phyloP scores from a whole-genome alignment of 306 rosid species.

The Vigna unguiculata region DNA sequence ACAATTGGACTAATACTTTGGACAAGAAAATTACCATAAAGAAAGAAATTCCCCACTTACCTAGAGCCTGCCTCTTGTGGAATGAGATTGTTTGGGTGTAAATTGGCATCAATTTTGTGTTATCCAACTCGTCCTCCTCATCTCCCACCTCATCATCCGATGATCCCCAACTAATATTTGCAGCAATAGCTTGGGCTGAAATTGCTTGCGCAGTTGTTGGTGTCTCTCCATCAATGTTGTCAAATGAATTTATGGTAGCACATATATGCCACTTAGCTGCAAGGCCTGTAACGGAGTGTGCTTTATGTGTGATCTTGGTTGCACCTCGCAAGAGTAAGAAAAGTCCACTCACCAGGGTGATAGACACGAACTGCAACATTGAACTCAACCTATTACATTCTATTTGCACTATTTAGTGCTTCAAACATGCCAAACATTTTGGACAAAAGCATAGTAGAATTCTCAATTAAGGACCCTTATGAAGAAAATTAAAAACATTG shows the following conservation, averaged over 20 bases:
- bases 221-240: constrained; percentile 64
- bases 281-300: constrained; percentile 78
- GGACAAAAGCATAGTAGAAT: neutral
- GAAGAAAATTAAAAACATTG: too few species aligned
- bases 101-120: constrained; percentile 69
- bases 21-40: constrained; percentile 11
- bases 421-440: constrained; percentile 17
- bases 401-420: constrained; percentile 6
- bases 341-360: constrained; percentile 79
- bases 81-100: constrained; percentile 74
- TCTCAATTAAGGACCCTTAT: neutral
- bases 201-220: constrained; percentile 46
- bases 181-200: constrained; percentile 47
- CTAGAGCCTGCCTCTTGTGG: constrained; percentile 92
- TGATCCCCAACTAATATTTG: constrained; percentile 48
- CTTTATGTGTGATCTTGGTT: constrained; percentile 86
- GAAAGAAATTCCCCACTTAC: constrained; percentile 48
- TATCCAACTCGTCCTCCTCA: constrained; percentile 78
- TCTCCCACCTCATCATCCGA: constrained; percentile 72
- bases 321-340: constrained; percentile 80
- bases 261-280: constrained; percentile 92
- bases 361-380: constrained; percentile 76
- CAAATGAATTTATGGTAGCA: constrained; percentile 78
- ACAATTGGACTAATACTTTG: neutral
- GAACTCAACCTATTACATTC: constrained; percentile 22